Base-by-base conservation (phyloP, 305 asterid species). In the Fraxinus albicans region DNA sequence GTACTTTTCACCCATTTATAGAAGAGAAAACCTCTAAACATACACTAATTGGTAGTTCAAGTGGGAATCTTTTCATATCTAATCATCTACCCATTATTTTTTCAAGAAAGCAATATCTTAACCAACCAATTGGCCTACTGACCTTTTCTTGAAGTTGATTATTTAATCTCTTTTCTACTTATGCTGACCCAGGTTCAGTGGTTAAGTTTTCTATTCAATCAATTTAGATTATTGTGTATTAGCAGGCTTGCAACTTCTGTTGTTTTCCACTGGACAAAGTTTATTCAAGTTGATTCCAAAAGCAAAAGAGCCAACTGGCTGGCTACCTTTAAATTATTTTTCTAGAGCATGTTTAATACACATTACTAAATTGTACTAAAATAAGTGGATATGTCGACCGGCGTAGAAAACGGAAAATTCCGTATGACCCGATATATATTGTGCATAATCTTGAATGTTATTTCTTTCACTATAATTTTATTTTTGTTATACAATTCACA, bases 71-170 rank as follows among this genome's bases (percentile, higher is more conserved):
- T 73, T 36, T 76, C 63, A 63, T 76, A 58, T 15, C 31, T 60
- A 47, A 60, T 83, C 79, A 79, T 78, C 70, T 65, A 50, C 72
- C 73, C 79, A 81, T 77, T 73, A 44, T 76, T 44, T 50, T 47
- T 53, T 29, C 31, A 53, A 79, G 85, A 89, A 82, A 88, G 88
- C 84, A 79, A 88, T 58, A 82, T 34, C 50, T 78, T 77, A 88
- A 88, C 80, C 89, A 73, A 83, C 85, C 86, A 88, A 83, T 83
- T 80, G 77, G 77, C 76, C 67, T 76, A 79, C 55, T 21, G 38
- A 23, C 82, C 74, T 79, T 55, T 74, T 65, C 72, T 67, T 83
- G 75, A 81, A 67, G 50, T 82, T 87, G 73, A 76, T 83, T 27
- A 82, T 84, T 63, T 77, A 69, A 70, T 70, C 76, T 80, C 21